Evolutionary conservation across 2,329 filamentous ascomycete genomes (phyloP).

Genomic region (Coniochaeta sp.): DNA sequence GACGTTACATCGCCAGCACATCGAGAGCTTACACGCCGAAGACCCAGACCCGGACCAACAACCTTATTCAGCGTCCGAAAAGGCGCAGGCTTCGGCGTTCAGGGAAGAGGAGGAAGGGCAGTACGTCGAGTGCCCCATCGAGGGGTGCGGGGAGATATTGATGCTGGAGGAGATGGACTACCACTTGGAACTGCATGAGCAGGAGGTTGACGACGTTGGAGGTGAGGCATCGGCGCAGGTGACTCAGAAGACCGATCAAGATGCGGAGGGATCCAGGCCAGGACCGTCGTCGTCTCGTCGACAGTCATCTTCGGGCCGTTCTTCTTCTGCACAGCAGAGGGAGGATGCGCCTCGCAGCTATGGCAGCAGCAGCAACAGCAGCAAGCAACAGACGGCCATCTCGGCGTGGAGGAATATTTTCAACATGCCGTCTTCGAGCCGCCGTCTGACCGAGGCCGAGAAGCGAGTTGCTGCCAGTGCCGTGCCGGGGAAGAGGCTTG

Average conservation of each 20-base stretch:
- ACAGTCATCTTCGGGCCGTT: neutral
- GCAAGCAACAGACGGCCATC: constrained; percentile 15
- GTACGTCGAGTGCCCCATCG: constrained; percentile 47
- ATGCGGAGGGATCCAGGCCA: neutral
- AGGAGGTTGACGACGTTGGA: constrained; percentile 38
- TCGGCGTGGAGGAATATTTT: constrained; percentile 23
- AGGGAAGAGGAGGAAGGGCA: constrained; percentile 21
- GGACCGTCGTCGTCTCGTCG: neutral
- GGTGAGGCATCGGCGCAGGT: too few relatives aligned
- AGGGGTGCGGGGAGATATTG: constrained; percentile 54
- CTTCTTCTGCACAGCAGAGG: neutral
- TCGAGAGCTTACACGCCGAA: constrained; percentile 21
- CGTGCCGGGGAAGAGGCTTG: constrained; percentile 11
- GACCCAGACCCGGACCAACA: constrained; percentile 9
- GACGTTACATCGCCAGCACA: constrained; percentile 16
- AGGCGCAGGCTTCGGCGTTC: constrained; percentile 7
- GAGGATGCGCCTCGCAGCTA: neutral
- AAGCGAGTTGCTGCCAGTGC: constrained; percentile 3
- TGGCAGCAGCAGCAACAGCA: neutral
- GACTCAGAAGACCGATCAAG: neutral
- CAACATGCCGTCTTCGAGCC: constrained; percentile 10
- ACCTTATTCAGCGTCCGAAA: constrained; percentile 12
- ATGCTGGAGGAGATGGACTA: constrained; percentile 43
- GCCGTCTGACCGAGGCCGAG: neutral
- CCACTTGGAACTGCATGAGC: constrained; percentile 53